Conservation (phyloP, 345 rosid genomes). For the Abelmoschus esculentus region DNA sequence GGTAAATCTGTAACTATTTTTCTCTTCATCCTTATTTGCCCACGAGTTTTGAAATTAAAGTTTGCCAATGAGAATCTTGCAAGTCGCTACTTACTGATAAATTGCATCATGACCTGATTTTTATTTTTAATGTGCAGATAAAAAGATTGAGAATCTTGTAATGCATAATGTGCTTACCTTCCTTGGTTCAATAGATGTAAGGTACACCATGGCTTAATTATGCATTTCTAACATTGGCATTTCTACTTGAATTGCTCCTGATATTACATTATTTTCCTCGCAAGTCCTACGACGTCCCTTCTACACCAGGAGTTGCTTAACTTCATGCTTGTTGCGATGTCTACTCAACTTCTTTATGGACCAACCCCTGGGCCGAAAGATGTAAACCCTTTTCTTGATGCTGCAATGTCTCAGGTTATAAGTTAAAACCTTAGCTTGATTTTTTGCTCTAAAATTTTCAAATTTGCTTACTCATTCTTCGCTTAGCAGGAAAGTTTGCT, state of each 20-base stretch:
- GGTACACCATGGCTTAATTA: constrained; percentile 36
- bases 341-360: constrained; percentile 81
- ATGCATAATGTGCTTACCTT: constrained; percentile 71
- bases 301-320: constrained; percentile 91
- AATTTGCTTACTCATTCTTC: constrained; percentile 3
- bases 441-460: constrained; percentile 6
- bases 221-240: not conserved
- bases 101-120: constrained; percentile 8
- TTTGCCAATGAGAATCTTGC: not conserved
- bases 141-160: constrained; percentile 58
- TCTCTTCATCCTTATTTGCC: not conserved
- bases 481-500: constrained; percentile 56
- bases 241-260: constrained; percentile 17
- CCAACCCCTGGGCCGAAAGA: constrained; percentile 69
- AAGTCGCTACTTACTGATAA: not conserved
- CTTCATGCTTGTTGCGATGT: constrained; percentile 79
- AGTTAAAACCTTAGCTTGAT: not conserved
- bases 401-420: constrained; percentile 81
- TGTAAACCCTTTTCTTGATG: constrained; percentile 80
- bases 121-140: constrained; percentile 49
- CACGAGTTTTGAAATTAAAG: constrained; percentile 5
- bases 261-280: constrained; percentile 30
- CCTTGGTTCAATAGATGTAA: constrained; percentile 67
- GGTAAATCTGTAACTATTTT: constrained; percentile 32
- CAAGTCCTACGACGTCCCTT: constrained; percentile 62